Conservation (phyloP, 2,329 filamentous ascomycete species). For the Ceratocystis huliohia region DNA sequence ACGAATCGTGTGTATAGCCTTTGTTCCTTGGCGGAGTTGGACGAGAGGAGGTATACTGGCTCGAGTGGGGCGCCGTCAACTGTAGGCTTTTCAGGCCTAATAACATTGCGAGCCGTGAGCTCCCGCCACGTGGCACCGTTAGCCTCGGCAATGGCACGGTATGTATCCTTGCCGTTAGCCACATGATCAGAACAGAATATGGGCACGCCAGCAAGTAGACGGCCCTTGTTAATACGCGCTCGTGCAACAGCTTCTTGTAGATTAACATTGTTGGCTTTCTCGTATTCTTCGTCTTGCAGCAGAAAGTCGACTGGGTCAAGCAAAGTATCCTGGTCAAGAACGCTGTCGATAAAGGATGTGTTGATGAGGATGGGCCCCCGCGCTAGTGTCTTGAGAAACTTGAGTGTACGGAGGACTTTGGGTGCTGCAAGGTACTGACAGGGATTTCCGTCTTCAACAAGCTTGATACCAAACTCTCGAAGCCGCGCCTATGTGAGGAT, state of each 20-base stretch:
- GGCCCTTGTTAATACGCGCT: constrained; percentile 63
- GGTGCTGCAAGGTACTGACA: constrained; percentile 85
- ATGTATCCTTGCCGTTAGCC: constrained; percentile 70
- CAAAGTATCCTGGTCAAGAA: constrained; percentile 54
- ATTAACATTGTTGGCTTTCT: constrained; percentile 56
- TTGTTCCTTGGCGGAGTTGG: constrained; percentile 52
- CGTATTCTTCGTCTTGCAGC: constrained; percentile 59
- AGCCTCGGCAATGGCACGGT: constrained; percentile 70
- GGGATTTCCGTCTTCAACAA: constrained; percentile 60
- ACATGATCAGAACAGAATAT: constrained; percentile 78
- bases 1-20: constrained; percentile 69
- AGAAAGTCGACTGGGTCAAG: constrained; percentile 52
- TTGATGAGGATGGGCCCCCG: constrained; percentile 66
- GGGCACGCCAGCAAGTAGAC: constrained; percentile 59
- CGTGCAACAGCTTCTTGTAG: constrained; percentile 55
- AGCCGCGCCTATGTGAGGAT: constrained; percentile 53
- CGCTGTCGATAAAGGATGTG: constrained; percentile 65
- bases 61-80: constrained; percentile 48
- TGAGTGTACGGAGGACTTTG: constrained; percentile 74
- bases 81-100: constrained; percentile 47
- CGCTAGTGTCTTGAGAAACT: constrained; percentile 81
- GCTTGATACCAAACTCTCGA: constrained; percentile 67
- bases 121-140: constrained; percentile 76
- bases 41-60: constrained; percentile 73
- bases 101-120: constrained; percentile 60